Percentiles rank a stretch among this genome's conserved stretches.
Evolutionary conservation across 768 basidiomycete genomes (phyloP).

Genomic region (Psilocybe sp.): DNA sequence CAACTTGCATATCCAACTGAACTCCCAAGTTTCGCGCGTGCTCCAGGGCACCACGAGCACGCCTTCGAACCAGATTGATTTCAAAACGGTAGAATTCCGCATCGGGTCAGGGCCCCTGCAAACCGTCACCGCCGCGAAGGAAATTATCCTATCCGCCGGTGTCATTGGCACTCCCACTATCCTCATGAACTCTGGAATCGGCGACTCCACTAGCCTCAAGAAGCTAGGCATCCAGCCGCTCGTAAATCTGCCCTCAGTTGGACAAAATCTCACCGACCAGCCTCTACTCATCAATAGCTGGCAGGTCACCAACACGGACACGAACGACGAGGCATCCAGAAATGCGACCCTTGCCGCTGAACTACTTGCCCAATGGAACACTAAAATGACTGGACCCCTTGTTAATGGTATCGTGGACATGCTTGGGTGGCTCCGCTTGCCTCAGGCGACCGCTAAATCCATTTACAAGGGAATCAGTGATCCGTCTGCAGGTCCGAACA

Average conservation of each 20-base stretch:
- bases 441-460: too few species aligned
- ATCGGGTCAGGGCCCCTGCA: neutral
- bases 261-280: constrained; percentile 31
- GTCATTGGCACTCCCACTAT: constrained; percentile 32
- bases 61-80: constrained; percentile 1
- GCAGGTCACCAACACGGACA: too few species aligned
- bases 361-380: too few species aligned
- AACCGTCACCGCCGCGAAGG: constrained; percentile 20
- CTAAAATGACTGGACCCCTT: too few species aligned
- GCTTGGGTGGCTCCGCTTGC: too few species aligned
- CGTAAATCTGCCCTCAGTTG: constrained; percentile 27
- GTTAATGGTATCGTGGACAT: too few species aligned
- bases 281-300: too few species aligned
- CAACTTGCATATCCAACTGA: constrained; percentile 17
- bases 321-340: too few species aligned
- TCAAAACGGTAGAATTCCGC: constrained; percentile 6
- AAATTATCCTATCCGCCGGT: constrained; percentile 36
- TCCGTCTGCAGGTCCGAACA: too few species aligned
- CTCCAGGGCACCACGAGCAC: too few species aligned
- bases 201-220: constrained; percentile 17
- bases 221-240: constrained; percentile 20
- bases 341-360: too few species aligned
- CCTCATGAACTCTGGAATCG: constrained; percentile 33
- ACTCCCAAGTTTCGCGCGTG: constrained; percentile 22
- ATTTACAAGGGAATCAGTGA: too few species aligned